Conservation (phyloP, 2,329 filamentous ascomycete species). For the Helotiales sp. region DNA sequence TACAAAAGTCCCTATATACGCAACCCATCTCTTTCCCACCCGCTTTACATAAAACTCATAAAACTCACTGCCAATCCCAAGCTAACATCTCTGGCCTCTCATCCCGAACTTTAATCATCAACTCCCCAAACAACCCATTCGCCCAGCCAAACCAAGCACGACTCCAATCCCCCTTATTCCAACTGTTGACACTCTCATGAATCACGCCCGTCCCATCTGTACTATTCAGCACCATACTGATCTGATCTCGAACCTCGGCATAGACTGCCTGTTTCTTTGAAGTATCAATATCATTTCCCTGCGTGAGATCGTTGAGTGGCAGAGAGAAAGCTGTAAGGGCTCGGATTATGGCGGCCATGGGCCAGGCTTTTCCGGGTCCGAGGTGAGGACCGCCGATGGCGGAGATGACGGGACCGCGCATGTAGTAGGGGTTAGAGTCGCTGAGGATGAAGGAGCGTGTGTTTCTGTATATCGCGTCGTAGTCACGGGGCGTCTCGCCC, state of each 20-base stretch:
- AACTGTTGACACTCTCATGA: slow-evolving; percentile 48
- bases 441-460: slow-evolving; percentile 79
- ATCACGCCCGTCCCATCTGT: slow-evolving; percentile 41
- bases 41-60: too few relatives aligned
- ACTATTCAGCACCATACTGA: slow-evolving; percentile 28
- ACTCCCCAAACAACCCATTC: slow-evolving; percentile 77
- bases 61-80: too few relatives aligned
- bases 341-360: slow-evolving; percentile 54
- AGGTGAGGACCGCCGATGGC: slow-evolving; percentile 70
- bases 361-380: slow-evolving; percentile 57
- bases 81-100: too few relatives aligned
- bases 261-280: slow-evolving; percentile 16
- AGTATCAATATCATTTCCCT: slow-evolving; percentile 5
- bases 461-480: slow-evolving; percentile 70
- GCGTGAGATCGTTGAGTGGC: not conserved
- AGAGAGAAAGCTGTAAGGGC: slow-evolving; percentile 45
- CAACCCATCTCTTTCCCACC: too few relatives aligned
- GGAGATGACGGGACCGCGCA: slow-evolving; percentile 51
- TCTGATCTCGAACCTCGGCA: slow-evolving; percentile 32
- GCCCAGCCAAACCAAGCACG: slow-evolving; percentile 74
- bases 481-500: slow-evolving; percentile 40
- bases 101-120: slow-evolving; percentile 29
- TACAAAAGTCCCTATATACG: too few relatives aligned
- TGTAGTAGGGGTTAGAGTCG: slow-evolving; percentile 76
- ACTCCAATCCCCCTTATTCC: slow-evolving; percentile 41